phyloP scores from a whole-genome alignment of 2,329 filamentous ascomycete species.

The Pestalotiopsis sp. region DNA sequence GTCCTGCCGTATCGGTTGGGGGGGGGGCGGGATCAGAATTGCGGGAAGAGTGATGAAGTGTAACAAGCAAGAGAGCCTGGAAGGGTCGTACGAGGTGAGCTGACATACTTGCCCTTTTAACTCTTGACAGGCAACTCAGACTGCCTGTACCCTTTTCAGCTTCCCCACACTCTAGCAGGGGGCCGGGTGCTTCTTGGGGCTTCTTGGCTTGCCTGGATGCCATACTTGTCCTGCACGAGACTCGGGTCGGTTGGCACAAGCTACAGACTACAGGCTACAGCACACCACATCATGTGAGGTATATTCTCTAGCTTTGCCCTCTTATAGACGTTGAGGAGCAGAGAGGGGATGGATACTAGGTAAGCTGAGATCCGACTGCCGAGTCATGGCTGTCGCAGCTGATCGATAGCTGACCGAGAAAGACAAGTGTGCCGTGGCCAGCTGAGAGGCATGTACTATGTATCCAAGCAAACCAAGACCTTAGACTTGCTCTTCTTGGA shows the following conservation, averaged over 20 bases:
- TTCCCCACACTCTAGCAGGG: background rate
- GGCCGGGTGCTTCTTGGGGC: background rate
- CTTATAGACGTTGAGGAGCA: too few species aligned
- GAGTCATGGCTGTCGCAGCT: too few species aligned
- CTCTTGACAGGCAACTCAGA: background rate
- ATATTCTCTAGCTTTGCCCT: too few species aligned
- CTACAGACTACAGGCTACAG: too few species aligned
- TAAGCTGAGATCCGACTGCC: too few species aligned
- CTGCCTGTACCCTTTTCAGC: background rate
- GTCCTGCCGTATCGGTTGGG: background rate
- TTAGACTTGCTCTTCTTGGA: background rate
- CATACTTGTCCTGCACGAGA: too few species aligned
- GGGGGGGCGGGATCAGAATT: background rate
- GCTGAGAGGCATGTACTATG: background rate
- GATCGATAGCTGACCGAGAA: too few species aligned
- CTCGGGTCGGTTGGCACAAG: too few species aligned
- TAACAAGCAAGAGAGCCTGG: background rate
- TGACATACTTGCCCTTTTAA: slow-evolving; percentile 1
- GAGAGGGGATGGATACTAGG: too few species aligned
- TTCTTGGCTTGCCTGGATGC: background rate
- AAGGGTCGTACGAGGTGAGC: background rate
- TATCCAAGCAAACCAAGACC: background rate
- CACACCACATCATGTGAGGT: too few species aligned
- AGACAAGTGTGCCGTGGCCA: background rate
- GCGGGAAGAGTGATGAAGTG: background rate